phyloP scores from a whole-genome alignment of 495 filamentous ascomycete species.

The Aspergillus diversus region DNA sequence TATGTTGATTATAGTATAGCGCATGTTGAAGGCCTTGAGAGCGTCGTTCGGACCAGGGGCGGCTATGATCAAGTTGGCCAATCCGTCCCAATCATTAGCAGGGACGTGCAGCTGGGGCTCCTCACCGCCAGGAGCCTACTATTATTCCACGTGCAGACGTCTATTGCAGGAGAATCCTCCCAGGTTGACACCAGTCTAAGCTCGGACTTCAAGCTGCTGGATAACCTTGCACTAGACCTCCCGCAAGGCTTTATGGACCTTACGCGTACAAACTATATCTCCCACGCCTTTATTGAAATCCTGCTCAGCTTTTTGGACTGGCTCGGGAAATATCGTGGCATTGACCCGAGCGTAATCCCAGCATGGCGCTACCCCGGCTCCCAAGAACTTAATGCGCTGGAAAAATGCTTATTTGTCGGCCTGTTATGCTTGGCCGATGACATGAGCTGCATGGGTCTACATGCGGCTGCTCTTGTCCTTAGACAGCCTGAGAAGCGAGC shows the following conservation, averaged over 20 bases:
- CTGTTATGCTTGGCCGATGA: slow-evolving; percentile 4
- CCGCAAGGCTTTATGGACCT: slow-evolving; percentile 1
- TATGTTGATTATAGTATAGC: slow-evolving; percentile 4
- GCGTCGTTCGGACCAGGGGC: background rate
- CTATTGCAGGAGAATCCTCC: background rate
- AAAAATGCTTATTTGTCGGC: background rate
- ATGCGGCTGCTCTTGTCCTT: slow-evolving; percentile 2
- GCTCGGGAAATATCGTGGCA: background rate
- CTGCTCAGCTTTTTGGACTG: background rate
- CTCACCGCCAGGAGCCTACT: background rate
- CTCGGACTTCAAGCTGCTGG: background rate
- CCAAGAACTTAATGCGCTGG: background rate
- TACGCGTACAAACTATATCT: background rate
- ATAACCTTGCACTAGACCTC: background rate
- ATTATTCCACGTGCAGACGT: slow-evolving; percentile 2
- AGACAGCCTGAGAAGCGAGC: slow-evolving; percentile 6
- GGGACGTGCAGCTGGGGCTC: background rate
- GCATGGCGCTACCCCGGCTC: background rate
- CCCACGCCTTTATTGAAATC: background rate
- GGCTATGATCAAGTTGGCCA: slow-evolving; percentile 2
- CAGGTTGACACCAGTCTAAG: background rate
- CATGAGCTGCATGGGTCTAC: slow-evolving; percentile 2
- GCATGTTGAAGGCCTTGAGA: slow-evolving; percentile 5
- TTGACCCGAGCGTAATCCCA: background rate
- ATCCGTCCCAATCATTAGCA: background rate